phyloP scores from a whole-genome alignment of 179 eudicot species.

The Corrigiola litoralis region DNA sequence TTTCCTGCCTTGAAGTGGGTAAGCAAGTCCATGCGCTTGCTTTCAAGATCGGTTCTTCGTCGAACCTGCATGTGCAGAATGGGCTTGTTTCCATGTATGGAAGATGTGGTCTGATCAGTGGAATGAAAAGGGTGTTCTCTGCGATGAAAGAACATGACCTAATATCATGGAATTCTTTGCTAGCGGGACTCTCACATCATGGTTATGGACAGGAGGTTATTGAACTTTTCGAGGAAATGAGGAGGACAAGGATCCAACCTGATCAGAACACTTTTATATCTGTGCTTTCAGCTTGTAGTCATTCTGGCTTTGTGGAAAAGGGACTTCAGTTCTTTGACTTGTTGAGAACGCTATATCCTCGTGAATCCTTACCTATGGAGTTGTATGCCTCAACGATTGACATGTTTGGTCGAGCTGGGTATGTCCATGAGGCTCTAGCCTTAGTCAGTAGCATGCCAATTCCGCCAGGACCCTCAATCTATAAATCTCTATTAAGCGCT shows the following conservation, averaged over 20 bases:
- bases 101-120: conserved; percentile 44
- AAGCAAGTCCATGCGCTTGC: conserved; percentile 45
- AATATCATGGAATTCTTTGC: conserved; percentile 58
- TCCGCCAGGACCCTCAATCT: conserved; percentile 39
- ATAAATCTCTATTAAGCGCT: conserved; percentile 51
- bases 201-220: conserved; percentile 46
- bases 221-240: conserved; percentile 52
- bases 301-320: conserved; percentile 45
- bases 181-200: conserved; percentile 46
- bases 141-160: conserved; percentile 38
- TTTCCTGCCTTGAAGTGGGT: conserved; percentile 42
- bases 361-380: conserved; percentile 30
- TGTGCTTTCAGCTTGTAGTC: conserved; percentile 61
- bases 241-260: conserved; percentile 34
- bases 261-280: conserved; percentile 44
- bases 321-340: conserved; percentile 45
- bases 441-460: conserved; percentile 51
- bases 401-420: conserved; percentile 60
- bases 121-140: conserved; percentile 41
- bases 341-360: conserved; percentile 30
- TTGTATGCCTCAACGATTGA: conserved; percentile 61
- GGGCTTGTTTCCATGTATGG: conserved; percentile 68
- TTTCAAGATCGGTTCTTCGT: conserved; percentile 34
- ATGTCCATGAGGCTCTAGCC: conserved; percentile 50
- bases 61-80: conserved; percentile 38